Conservation (phyloP, 768 basidiomycete genomes). For the Harrya chromipes region DNA sequence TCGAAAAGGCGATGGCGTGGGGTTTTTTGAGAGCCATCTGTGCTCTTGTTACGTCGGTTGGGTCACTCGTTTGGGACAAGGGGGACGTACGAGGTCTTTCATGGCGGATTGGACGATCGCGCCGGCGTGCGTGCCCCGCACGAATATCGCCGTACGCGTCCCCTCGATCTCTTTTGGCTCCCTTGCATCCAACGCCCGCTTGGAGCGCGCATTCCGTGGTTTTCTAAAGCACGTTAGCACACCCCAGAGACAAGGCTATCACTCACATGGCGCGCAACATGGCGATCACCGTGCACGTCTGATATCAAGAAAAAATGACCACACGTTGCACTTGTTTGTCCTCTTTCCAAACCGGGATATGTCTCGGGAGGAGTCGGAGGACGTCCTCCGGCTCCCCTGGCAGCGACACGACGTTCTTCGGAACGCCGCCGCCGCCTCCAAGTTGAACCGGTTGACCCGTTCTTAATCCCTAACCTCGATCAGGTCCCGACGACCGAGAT, state of each 20-base stretch:
- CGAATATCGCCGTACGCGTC: conserved; percentile 83
- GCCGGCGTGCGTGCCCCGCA: conserved; percentile 83
- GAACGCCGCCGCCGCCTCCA: too few relatives aligned
- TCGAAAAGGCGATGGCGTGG: conserved; percentile 86
- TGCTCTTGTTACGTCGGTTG: background rate
- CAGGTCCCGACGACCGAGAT: background rate
- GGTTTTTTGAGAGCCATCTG: conserved; percentile 96
- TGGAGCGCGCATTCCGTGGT: conserved; percentile 94
- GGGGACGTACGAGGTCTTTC: conserved; percentile 74
- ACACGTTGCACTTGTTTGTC: background rate
- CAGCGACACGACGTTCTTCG: too few relatives aligned
- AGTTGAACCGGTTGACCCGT: too few relatives aligned
- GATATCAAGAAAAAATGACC: too few relatives aligned
- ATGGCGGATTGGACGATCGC: conserved; percentile 77
- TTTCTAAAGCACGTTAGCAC: conserved; percentile 45
- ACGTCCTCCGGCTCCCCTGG: too few relatives aligned
- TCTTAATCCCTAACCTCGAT: too few relatives aligned
- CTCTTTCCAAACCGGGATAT: too few relatives aligned
- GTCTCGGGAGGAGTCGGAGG: too few relatives aligned
- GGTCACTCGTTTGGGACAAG: background rate
- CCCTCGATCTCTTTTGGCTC: conserved; percentile 91
- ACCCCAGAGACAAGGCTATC: too few relatives aligned
- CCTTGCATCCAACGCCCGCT: conserved; percentile 82
- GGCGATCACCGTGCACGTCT: too few relatives aligned
- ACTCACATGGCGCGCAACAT: conserved; percentile 35